phyloP scores from a whole-genome alignment of 495 filamentous ascomycete species.

The Penicillium flavigenum region DNA sequence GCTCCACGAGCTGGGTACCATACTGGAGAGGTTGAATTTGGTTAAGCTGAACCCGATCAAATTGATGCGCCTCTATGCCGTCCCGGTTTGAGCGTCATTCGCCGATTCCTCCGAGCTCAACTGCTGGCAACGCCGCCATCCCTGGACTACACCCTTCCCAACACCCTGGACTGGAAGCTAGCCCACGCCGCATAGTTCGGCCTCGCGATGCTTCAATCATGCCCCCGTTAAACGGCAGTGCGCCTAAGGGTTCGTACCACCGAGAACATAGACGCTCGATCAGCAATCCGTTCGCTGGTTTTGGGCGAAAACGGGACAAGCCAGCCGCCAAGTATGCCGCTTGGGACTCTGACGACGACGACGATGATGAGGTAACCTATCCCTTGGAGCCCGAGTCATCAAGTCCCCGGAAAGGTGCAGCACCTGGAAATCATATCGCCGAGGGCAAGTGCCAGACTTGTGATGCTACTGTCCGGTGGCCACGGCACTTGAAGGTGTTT shows the following conservation, averaged over 20 bases:
- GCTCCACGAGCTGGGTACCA: conserved; percentile 14
- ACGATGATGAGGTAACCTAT: conserved; percentile 37
- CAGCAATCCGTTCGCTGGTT: conserved; percentile 67
- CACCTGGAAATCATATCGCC: conserved; percentile 43
- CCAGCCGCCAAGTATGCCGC: conserved; percentile 28
- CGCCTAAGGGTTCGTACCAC: conserved; percentile 26
- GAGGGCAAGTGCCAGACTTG: conserved; percentile 82
- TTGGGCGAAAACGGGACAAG: conserved; percentile 52
- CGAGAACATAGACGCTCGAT: conserved; percentile 65
- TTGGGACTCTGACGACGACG: conserved; percentile 45
- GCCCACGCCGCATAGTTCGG: conserved; percentile 21
- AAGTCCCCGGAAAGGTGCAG: conserved; percentile 36
- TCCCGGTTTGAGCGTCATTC: conserved; percentile 38
- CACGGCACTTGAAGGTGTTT: conserved; percentile 70
- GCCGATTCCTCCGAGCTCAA: conserved; percentile 34
- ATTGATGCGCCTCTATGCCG: conserved; percentile 44
- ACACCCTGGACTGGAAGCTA: conserved; percentile 17
- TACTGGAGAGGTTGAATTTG: conserved; percentile 7
- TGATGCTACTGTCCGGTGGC: conserved; percentile 79
- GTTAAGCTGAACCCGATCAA: conserved; percentile 1
- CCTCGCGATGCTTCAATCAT: conserved; percentile 36
- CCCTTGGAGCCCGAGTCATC: conserved; percentile 26
- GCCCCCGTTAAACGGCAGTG: conserved; percentile 22
- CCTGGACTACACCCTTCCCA: conserved; percentile 21
- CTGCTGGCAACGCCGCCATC: conserved; percentile 20